A percentile compares a stretch with the other conserved stretches of the same genome.
Evolutionary conservation across 1,284 basidiomycete genomes (phyloP).

Genomic region (Veloporphyrellus conicus): DNA sequence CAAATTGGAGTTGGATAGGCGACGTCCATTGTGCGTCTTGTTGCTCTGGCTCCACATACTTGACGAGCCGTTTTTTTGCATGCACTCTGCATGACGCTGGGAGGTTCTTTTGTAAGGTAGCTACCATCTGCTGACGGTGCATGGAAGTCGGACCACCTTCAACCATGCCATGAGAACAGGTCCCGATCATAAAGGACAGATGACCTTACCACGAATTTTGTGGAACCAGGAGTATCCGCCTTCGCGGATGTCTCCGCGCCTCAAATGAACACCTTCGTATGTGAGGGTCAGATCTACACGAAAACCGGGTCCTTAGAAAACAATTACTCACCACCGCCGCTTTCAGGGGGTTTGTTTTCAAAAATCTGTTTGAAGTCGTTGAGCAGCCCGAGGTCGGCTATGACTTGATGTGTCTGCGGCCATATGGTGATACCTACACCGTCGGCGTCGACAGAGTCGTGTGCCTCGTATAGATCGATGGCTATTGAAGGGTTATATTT

Average conservation of each 20-base stretch:
- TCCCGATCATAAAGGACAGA: no score
- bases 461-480: slow-evolving; percentile 25
- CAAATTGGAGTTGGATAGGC: slow-evolving; percentile 15
- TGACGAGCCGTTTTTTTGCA: slow-evolving; percentile 16
- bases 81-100: slow-evolving; percentile 24
- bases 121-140: slow-evolving; percentile 26
- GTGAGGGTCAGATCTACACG: not conserved
- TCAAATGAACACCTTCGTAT: slow-evolving; percentile 3
- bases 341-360: not conserved
- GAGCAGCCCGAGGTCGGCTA: slow-evolving; percentile 20
- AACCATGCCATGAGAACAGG: not conserved
- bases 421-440: slow-evolving; percentile 19
- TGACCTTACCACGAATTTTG: slow-evolving; percentile 7
- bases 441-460: slow-evolving; percentile 7
- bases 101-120: slow-evolving; percentile 17
- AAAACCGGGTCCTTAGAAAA: not conserved
- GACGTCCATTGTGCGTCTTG: not conserved
- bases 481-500: slow-evolving; percentile 21
- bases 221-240: slow-evolving; percentile 24
- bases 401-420: slow-evolving; percentile 6
- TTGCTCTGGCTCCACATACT: slow-evolving; percentile 10
- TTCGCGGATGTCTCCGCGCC: slow-evolving; percentile 19
- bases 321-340: not conserved
- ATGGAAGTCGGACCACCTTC: slow-evolving; percentile 12
- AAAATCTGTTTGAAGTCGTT: slow-evolving; percentile 17